Conservation (phyloP, 805 yeast species). For the Brettanomyces nanus region DNA sequence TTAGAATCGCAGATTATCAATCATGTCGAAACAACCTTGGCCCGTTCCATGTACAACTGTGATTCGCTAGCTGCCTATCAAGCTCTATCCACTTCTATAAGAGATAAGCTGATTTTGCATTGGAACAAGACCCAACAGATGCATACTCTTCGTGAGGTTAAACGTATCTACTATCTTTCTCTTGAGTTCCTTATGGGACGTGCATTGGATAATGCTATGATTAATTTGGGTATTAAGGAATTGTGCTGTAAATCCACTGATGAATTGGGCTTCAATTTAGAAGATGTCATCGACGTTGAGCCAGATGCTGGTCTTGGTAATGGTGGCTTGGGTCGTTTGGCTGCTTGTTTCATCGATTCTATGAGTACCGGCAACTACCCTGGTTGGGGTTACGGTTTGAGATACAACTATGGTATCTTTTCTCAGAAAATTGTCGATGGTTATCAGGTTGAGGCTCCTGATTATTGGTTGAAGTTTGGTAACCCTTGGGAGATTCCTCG, state of each 20-base stretch:
- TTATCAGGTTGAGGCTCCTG: slow-evolving; percentile 90
- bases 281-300: slow-evolving; percentile 77
- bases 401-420: slow-evolving; percentile 91
- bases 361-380: slow-evolving; percentile 79
- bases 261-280: slow-evolving; percentile 80
- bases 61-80: slow-evolving; percentile 90
- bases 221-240: slow-evolving; percentile 65
- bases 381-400: slow-evolving; percentile 94
- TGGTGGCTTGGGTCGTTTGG: slow-evolving; percentile 91
- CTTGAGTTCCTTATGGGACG: slow-evolving; percentile 91
- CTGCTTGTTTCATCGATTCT: slow-evolving; percentile 91
- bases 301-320: slow-evolving; percentile 94
- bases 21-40: slow-evolving; percentile 86
- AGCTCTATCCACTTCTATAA: slow-evolving; percentile 70
- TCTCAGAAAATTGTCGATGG: slow-evolving; percentile 86
- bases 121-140: slow-evolving; percentile 93
- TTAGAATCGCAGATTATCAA: slow-evolving; percentile 66
- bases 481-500: slow-evolving; percentile 94
- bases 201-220: slow-evolving; percentile 88
- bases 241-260: slow-evolving; percentile 46
- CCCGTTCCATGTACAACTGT: slow-evolving; percentile 87
- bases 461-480: slow-evolving; percentile 82
- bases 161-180: slow-evolving; percentile 79
- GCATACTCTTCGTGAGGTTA: slow-evolving; percentile 75
- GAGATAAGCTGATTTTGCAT: slow-evolving; percentile 73